These are phyloP conservation scores for Trichoderma parareesei DNA, from an alignment of 495 filamentous ascomycete species.

Conservation along the genomic window DNA sequence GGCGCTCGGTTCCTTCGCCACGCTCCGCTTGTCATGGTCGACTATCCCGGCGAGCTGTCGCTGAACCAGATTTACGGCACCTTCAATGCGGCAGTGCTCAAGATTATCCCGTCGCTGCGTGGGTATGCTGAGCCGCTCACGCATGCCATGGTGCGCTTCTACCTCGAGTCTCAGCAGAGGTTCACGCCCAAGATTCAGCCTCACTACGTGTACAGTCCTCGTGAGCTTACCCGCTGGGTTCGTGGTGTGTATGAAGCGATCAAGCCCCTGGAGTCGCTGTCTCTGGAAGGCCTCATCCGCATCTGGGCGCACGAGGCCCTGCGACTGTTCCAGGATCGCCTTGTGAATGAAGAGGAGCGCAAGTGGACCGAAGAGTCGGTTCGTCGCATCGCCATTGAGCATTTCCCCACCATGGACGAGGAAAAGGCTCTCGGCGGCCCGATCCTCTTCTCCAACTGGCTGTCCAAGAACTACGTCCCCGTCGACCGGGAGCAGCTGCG, in stretches of 20 bases:
- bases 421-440: slow-evolving; percentile 82
- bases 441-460: slow-evolving; percentile 97
- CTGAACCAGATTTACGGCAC: slow-evolving; percentile 96
- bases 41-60: slow-evolving; percentile 93
- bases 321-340: slow-evolving; percentile 90
- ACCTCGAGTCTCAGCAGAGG: slow-evolving; percentile 82
- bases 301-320: slow-evolving; percentile 98
- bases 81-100: slow-evolving; percentile 92
- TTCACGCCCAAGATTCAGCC: slow-evolving; percentile 96
- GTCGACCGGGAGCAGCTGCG: slow-evolving; percentile 90
- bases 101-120: slow-evolving; percentile 90
- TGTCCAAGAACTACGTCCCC: slow-evolving; percentile 97
- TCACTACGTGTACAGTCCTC: slow-evolving; percentile 97
- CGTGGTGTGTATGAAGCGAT: slow-evolving; percentile 96
- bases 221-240: slow-evolving; percentile 95
- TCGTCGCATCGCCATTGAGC: slow-evolving; percentile 72
- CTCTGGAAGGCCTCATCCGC: slow-evolving; percentile 84
- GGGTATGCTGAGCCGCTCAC: slow-evolving; percentile 91
- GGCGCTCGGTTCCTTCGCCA: slow-evolving; percentile 89
- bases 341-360: slow-evolving; percentile 89
- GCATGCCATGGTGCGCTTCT: slow-evolving; percentile 96
- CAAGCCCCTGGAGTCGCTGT: slow-evolving; percentile 75
- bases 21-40: slow-evolving; percentile 95
- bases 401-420: slow-evolving; percentile 90
- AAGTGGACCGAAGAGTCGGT: slow-evolving; percentile 89